Conservation (phyloP, 805 yeast species). For the Pichia phayaonensis region DNA sequence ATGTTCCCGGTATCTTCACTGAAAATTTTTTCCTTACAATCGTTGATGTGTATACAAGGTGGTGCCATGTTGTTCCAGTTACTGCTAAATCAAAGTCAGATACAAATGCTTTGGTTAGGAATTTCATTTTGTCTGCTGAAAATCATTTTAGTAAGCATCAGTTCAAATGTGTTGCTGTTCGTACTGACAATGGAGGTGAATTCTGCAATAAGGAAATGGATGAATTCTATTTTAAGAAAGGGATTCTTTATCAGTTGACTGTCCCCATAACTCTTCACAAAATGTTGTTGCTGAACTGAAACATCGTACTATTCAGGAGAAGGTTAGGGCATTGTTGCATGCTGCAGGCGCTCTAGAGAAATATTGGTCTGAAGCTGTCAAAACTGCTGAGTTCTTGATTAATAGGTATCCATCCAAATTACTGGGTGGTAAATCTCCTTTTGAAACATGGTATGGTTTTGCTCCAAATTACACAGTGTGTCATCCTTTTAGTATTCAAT, state of each 20-base stretch:
- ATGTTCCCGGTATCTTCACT: not conserved
- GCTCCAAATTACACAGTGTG: not conserved
- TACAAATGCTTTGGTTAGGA: not conserved
- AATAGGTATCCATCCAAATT: not conserved
- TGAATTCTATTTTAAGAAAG: not conserved
- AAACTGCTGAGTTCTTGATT: conserved; percentile 3
- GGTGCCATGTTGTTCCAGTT: not conserved
- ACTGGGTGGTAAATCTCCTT: not conserved
- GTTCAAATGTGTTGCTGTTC: not conserved
- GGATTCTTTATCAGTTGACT: conserved; percentile 6
- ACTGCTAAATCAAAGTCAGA: not conserved
- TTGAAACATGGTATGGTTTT: conserved; percentile 3
- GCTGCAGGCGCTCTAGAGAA: not conserved
- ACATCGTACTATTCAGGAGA: conserved; percentile 6
- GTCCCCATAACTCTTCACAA: conserved; percentile 6
- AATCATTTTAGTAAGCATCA: not conserved
- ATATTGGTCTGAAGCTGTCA: conserved; percentile 6
- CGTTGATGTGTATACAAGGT: conserved; percentile 7
- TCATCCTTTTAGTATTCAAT: conserved; percentile 1
- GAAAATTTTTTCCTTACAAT: conserved; percentile 8
- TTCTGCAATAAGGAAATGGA: not conserved
- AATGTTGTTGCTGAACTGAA: conserved; percentile 11
- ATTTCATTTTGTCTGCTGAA: not conserved
- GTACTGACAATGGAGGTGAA: conserved; percentile 1
- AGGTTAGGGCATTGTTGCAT: not conserved